phyloP scores from a whole-genome alignment of 2,329 filamentous ascomycete species.

The Ascosphaera apis region DNA sequence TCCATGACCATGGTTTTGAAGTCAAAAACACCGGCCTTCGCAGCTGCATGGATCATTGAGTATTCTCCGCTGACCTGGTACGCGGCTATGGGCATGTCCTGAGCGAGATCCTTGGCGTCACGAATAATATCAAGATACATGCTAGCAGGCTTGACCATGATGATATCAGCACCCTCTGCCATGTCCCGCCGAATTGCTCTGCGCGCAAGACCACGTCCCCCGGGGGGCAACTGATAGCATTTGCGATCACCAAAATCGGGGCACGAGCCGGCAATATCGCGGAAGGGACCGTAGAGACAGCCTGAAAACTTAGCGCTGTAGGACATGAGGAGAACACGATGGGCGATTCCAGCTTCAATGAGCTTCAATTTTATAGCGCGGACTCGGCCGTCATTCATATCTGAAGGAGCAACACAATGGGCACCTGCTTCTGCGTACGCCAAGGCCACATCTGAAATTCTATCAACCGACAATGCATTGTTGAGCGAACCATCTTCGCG shows the following conservation, averaged over 20 bases:
- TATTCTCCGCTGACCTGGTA: constrained; percentile 97
- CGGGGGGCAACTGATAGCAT: constrained; percentile 91
- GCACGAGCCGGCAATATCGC: constrained; percentile 75
- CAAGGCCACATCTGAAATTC: constrained; percentile 91
- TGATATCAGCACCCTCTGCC: constrained; percentile 81
- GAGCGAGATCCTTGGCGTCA: constrained; percentile 83
- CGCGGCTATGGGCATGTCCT: constrained; percentile 76
- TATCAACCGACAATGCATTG: constrained; percentile 79
- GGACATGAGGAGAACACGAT: constrained; percentile 83
- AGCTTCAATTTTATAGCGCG: constrained; percentile 95
- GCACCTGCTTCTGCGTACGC: constrained; percentile 90
- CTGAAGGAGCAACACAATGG: constrained; percentile 87
- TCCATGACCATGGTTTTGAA: constrained; percentile 88
- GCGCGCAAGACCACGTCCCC: constrained; percentile 73
- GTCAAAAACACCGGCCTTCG: constrained; percentile 91
- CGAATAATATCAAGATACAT: constrained; percentile 95
- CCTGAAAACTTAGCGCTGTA: constrained; percentile 97
- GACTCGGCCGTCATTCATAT: constrained; percentile 98
- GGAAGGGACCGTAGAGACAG: constrained; percentile 89
- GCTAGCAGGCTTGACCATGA: constrained; percentile 96
- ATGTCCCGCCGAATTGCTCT: constrained; percentile 81
- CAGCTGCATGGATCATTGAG: constrained; percentile 90
- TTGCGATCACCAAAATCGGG: constrained; percentile 85
- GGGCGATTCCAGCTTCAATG: constrained; percentile 81
- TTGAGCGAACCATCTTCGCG: constrained; percentile 82